Evolutionary conservation across 352 stramenopile species (phyloP), one percentile per base, ranked within the genome.

Genomic region (Aphanomyces euteiches): DNA sequence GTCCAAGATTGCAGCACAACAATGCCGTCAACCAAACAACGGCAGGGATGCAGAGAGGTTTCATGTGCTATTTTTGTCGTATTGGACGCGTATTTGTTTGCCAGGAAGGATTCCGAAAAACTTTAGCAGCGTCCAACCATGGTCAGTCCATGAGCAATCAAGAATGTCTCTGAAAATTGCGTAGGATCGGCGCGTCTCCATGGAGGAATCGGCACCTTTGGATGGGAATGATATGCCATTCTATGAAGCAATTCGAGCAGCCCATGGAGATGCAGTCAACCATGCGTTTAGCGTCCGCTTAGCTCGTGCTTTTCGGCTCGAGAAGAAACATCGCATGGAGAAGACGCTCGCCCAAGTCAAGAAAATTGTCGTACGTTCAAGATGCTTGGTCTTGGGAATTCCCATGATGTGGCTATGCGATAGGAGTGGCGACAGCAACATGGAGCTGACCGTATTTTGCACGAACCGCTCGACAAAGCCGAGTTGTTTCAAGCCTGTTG

Each of bases 401-500:
- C 10, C 45, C 13, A 15, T 45, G 4, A 47, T 5, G 43, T 36
- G 17, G 17, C 4, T 28, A n/a, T 7, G 28, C 28, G 40, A 28
- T 67, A 67, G 59, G 74, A 81, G 38, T 90, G 81, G 72, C 84
- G 86, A n/a, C 74, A 72, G 13, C 41, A 72, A 21, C 61, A 81
- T 19, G 63, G 81, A 15, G 80, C 78, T 19, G 83, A 92, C 66
- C 76, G 67, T 34, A 71, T 92, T 37, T 71, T 92, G 2, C 77
- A 69, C 5, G 73, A 69, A 19, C 79, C 88, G 17, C 67, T 94
- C 17, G 77, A 88, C 12, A 73, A 80, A 53, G 79, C 74, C 39
- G 87, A 88, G 47, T 17, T 88, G 28, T 90, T 83, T 73, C 87
- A 80, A 47, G 77, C 90, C n/a, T 89, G 70, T 64, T 92, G 84